These are phyloP conservation scores for Myxozyma lipomycoides DNA, from an alignment of 805 yeast genomes.

Conservation along the genomic window DNA sequence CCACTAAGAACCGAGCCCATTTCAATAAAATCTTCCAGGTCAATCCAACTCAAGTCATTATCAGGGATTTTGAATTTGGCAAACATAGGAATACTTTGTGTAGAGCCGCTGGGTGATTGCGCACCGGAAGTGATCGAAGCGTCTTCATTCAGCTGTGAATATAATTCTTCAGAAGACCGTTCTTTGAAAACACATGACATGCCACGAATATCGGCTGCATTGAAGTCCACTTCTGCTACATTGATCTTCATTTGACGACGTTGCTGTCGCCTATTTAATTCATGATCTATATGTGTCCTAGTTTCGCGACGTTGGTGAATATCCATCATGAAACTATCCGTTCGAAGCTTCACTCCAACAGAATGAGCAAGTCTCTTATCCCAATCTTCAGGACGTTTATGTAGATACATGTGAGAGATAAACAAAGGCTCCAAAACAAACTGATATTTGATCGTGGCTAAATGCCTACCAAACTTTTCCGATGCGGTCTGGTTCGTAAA, in stretches of 20 bases:
- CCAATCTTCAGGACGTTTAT: conserved; percentile 43
- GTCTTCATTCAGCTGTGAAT: conserved; percentile 26
- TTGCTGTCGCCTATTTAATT: conserved; percentile 9
- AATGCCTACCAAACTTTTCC: conserved; percentile 69
- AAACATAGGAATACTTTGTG: conserved; percentile 29
- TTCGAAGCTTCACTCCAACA: conserved; percentile 67
- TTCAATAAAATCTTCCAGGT: conserved; percentile 71
- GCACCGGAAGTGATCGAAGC: conserved; percentile 25
- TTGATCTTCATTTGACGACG: conserved; percentile 56
- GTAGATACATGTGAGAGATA: conserved; percentile 65
- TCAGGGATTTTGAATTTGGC: conserved; percentile 36
- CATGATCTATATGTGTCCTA: conserved; percentile 16
- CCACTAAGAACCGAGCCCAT: conserved; percentile 40
- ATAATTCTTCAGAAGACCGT: conserved; percentile 44
- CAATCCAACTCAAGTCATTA: conserved; percentile 56
- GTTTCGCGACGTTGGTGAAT: conserved; percentile 54
- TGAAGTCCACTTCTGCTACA: conserved; percentile 65
- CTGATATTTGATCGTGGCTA: conserved; percentile 74
- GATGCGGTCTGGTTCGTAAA: conserved; percentile 47
- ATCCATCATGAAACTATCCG: conserved; percentile 56
- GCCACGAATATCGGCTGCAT: conserved; percentile 64
- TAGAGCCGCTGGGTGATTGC: conserved; percentile 17
- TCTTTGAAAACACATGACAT: conserved; percentile 63
- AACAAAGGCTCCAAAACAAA: conserved; percentile 70
- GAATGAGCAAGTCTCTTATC: conserved; percentile 45